Percentiles rank a stretch among this genome's conserved stretches.
phyloP scores from a whole-genome alignment of 768 basidiomycete genomes.

The Russula emetica region DNA sequence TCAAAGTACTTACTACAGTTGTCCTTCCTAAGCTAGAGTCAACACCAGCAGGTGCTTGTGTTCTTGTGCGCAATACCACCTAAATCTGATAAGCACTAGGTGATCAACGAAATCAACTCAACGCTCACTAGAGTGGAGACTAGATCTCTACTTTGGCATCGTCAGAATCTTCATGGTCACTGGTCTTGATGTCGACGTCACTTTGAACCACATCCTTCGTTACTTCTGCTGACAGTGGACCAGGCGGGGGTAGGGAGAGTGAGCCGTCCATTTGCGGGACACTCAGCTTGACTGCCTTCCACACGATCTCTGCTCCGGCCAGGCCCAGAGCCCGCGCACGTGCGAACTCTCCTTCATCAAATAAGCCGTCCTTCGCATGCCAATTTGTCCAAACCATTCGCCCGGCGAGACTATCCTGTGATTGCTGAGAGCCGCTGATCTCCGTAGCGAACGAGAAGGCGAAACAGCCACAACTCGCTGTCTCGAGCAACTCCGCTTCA shows the following conservation, averaged over 20 bases:
- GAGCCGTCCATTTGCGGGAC: conserved; percentile 31
- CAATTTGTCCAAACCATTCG: conserved; percentile 56
- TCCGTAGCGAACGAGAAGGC: conserved; percentile 46
- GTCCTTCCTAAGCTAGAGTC: not conserved
- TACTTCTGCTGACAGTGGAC: not conserved
- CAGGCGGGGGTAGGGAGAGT: not conserved
- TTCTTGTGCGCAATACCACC: not conserved
- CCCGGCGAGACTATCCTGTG: conserved; percentile 24
- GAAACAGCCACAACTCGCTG: conserved; percentile 57
- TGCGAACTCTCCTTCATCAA: conserved; percentile 42
- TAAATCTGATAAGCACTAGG: not conserved
- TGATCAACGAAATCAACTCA: not conserved
- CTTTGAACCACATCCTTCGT: conserved; percentile 9
- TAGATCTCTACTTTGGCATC: conserved; percentile 44
- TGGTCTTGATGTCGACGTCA: conserved; percentile 14
- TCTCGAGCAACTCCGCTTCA: conserved; percentile 38
- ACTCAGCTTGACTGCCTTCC: conserved; percentile 45
- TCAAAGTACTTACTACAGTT: not conserved
- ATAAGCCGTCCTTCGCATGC: conserved; percentile 36
- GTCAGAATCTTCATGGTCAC: conserved; percentile 32
- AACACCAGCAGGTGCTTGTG: not conserved
- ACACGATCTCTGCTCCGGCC: conserved; percentile 45
- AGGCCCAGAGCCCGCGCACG: conserved; percentile 49
- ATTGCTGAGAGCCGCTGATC: not conserved
- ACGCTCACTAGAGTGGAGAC: not conserved